A percentile compares a stretch with the other conserved stretches of the same genome.
Evolutionary conservation across 2,329 filamentous ascomycete species (phyloP).

Genomic region (Aspergillus puulaauensis): DNA sequence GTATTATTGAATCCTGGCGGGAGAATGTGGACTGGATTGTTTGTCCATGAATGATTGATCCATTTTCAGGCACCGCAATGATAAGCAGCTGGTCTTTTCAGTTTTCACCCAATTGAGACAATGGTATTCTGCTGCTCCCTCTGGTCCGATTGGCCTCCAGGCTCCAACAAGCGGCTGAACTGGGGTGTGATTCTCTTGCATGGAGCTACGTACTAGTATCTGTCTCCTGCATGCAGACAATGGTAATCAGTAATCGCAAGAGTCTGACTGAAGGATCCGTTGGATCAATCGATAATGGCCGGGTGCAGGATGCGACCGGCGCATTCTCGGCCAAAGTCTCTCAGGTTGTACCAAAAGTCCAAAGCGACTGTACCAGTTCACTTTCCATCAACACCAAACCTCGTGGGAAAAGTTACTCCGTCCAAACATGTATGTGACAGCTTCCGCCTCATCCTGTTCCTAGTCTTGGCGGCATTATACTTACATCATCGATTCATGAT

Average conservation of each 20-base stretch:
- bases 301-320: slow-evolving; percentile 5
- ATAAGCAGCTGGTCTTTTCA: background rate
- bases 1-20: background rate
- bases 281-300: background rate
- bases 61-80: background rate
- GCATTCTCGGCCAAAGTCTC: background rate
- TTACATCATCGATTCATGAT: background rate
- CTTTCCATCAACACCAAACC: background rate
- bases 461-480: slow-evolving; percentile 4
- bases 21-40: background rate
- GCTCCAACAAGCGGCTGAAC: slow-evolving; percentile 2
- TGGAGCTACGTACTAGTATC: background rate
- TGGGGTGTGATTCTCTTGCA: slow-evolving; percentile 11
- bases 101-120: background rate
- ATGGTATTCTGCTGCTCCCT: slow-evolving; percentile 1
- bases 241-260: background rate
- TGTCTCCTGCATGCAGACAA: slow-evolving; percentile 17
- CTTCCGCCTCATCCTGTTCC: slow-evolving; percentile 1
- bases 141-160: background rate
- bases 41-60: no score
- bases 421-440: background rate
- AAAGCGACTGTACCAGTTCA: background rate
- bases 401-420: background rate
- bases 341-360: background rate
- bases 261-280: background rate